phyloP scores from a whole-genome alignment of 2,329 filamentous ascomycete species.

The Colletotrichum liaoningense region DNA sequence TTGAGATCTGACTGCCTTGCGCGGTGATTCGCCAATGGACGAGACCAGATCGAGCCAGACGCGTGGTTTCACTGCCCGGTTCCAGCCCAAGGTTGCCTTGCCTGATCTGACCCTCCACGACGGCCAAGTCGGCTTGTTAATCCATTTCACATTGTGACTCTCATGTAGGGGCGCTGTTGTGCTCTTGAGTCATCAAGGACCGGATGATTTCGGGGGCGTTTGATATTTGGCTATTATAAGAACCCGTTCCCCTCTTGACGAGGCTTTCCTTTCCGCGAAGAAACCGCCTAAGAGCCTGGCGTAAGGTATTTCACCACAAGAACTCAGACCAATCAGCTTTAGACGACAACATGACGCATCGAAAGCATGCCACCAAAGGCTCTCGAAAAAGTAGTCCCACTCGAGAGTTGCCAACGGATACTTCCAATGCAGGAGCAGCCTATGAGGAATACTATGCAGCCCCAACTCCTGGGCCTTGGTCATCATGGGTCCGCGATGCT shows the following conservation, averaged over 20 bases:
- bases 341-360: neutral
- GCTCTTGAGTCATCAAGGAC: neutral
- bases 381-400: neutral
- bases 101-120: neutral
- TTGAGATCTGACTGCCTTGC: neutral
- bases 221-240: neutral
- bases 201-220: neutral
- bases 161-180: neutral
- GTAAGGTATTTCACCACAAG: too few species aligned
- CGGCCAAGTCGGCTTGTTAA: neutral
- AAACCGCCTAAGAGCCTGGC: neutral
- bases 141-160: neutral
- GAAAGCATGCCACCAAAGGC: neutral
- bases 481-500: conserved; percentile 1
- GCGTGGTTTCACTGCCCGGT: neutral
- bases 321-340: too few species aligned
- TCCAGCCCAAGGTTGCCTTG: conserved; percentile 3
- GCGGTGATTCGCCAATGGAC: neutral
- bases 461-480: neutral
- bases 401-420: neutral
- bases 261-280: too few species aligned
- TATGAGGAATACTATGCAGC: too few species aligned
- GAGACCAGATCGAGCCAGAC: neutral
- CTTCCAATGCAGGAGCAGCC: neutral
- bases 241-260: neutral